These are phyloP conservation scores for Colletotrichum horii DNA, from an alignment of 2,329 filamentous ascomycete species.

Conservation along the genomic window DNA sequence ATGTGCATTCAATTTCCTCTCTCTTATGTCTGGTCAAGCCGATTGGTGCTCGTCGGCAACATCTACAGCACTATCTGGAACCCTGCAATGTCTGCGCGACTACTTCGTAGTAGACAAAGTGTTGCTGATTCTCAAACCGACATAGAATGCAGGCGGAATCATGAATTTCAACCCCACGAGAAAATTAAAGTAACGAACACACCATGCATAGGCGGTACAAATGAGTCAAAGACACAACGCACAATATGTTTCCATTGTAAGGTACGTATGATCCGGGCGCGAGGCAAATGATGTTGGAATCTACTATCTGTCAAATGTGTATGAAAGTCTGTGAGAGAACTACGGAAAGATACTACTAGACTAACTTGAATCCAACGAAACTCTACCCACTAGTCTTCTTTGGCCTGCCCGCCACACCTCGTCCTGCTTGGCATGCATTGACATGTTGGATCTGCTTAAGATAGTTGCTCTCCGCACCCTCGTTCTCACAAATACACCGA, in stretches of 20 bases:
- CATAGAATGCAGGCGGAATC: accelerated
- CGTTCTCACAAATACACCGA: background rate
- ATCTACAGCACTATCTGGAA: background rate
- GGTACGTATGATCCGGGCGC: accelerated
- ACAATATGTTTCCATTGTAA: background rate
- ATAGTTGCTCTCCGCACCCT: background rate
- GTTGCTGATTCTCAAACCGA: background rate
- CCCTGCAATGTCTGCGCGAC: background rate
- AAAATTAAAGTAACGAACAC: accelerated
- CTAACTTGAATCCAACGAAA: background rate
- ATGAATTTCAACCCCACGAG: background rate
- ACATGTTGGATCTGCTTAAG: background rate
- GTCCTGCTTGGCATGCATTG: background rate
- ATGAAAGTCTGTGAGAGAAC: background rate
- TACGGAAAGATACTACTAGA: background rate
- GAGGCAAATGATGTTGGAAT: background rate
- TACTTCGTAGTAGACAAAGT: no score
- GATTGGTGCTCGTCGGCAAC: background rate
- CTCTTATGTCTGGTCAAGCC: background rate
- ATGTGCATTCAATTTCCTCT: background rate
- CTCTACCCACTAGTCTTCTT: background rate
- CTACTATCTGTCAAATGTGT: background rate
- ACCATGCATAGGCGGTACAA: background rate
- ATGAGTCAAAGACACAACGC: background rate
- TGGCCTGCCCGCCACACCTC: background rate